Evolutionary conservation across 2,329 filamentous ascomycete species (phyloP).

Genomic region (Sporothrix schenckii): DNA sequence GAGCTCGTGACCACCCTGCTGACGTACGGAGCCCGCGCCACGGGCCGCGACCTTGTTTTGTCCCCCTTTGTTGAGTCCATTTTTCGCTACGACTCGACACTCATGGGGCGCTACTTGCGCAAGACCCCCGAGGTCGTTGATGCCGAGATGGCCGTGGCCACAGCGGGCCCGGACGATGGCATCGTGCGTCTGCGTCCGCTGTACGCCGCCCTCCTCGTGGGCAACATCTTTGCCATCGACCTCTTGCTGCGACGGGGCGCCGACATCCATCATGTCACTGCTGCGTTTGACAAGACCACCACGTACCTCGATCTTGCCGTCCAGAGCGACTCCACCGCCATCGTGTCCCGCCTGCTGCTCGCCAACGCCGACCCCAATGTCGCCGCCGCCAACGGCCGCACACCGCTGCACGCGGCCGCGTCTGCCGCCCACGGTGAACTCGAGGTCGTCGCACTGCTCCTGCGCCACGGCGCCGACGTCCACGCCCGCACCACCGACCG

Average conservation of each 20-base stretch:
- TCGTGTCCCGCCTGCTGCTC: constrained; percentile 43
- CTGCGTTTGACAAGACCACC: background rate
- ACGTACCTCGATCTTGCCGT: constrained; percentile 22
- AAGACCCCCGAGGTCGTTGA: constrained; percentile 12
- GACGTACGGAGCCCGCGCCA: constrained; percentile 25
- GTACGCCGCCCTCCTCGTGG: constrained; percentile 26
- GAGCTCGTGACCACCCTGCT: constrained; percentile 14
- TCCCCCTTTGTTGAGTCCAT: constrained; percentile 23
- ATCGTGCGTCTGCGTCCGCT: constrained; percentile 21
- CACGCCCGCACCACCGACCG: constrained; percentile 41
- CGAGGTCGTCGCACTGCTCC: constrained; percentile 51
- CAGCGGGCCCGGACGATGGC: background rate
- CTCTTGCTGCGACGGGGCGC: constrained; percentile 15
- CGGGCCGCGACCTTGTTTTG: background rate
- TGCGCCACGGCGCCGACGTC: constrained; percentile 54
- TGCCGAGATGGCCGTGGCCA: constrained; percentile 16
- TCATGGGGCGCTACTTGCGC: constrained; percentile 2
- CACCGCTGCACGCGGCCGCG: constrained; percentile 54
- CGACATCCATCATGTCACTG: constrained; percentile 20
- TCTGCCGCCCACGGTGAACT: constrained; percentile 46
- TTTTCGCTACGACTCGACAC: background rate
- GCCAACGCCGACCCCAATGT: constrained; percentile 57
- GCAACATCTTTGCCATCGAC: constrained; percentile 26
- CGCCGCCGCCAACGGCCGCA: constrained; percentile 51
- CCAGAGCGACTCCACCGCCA: background rate